Evolutionary conservation across 768 basidiomycete genomes (phyloP).

Genomic region (Mycena amicta): DNA sequence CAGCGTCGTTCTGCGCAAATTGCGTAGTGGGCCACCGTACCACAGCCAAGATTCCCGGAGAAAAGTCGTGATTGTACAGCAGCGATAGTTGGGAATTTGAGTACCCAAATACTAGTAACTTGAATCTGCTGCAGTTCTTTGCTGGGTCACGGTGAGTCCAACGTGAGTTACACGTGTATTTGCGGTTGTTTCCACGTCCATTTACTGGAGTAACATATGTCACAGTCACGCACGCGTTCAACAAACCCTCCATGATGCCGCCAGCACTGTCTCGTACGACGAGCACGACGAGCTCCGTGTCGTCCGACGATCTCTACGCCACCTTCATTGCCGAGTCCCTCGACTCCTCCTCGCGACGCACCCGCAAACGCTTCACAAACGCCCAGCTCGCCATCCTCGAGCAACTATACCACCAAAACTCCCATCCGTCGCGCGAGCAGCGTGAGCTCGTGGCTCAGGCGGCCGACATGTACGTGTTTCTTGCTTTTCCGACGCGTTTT

Average conservation of each 20-base stretch:
- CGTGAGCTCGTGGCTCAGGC: constrained; percentile 63
- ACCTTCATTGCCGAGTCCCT: constrained; percentile 32
- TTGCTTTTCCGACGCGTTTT: constrained; percentile 14
- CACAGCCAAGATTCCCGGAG: no score
- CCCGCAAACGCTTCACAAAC: constrained; percentile 71
- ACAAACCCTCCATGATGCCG: not conserved
- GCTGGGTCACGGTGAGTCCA: no score
- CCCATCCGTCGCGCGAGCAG: constrained; percentile 75
- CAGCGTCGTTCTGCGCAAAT: no score
- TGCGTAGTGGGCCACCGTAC: no score
- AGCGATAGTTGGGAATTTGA: no score
- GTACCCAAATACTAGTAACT: no score
- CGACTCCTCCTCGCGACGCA: constrained; percentile 50
- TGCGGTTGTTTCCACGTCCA: no score
- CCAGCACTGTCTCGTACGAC: constrained; percentile 54
- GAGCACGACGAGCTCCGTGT: constrained; percentile 47
- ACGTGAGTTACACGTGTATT: no score
- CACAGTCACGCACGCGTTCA: not conserved
- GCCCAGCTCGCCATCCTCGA: constrained; percentile 73
- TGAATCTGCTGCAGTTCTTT: no score
- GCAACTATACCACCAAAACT: constrained; percentile 69
- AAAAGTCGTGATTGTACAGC: no score
- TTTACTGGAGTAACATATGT: not conserved
- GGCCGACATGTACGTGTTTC: constrained; percentile 60
- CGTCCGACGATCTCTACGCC: constrained; percentile 46